phyloP scores from a whole-genome alignment of 495 filamentous ascomycete species.

The Wilcoxina mikolae region DNA sequence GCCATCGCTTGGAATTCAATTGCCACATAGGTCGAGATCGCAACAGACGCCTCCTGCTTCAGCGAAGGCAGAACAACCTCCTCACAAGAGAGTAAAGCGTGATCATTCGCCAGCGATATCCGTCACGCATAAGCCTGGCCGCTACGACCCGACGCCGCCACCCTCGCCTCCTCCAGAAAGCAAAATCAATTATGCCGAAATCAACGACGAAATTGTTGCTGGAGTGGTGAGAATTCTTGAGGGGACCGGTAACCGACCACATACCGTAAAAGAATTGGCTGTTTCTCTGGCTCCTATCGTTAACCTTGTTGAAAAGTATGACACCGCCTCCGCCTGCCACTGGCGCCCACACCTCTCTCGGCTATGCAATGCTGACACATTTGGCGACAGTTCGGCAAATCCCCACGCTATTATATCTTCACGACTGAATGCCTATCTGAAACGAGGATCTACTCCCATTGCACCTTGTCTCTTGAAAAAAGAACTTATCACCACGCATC shows the following conservation, averaged over 20 bases:
- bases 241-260: slow-evolving; percentile 80
- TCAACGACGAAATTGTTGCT: slow-evolving; percentile 89
- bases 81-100: slow-evolving; percentile 75
- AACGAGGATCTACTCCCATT: slow-evolving; percentile 44
- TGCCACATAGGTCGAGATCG: slow-evolving; percentile 58
- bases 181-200: slow-evolving; percentile 73
- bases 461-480: slow-evolving; percentile 81
- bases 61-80: slow-evolving; percentile 42
- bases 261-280: slow-evolving; percentile 87
- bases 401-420: slow-evolving; percentile 90
- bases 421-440: slow-evolving; percentile 72
- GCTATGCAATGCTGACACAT: slow-evolving; percentile 22
- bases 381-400: slow-evolving; percentile 68
- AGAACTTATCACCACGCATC: slow-evolving; percentile 74
- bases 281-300: slow-evolving; percentile 59
- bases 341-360: neutral
- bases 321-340: neutral
- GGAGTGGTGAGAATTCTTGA: slow-evolving; percentile 83
- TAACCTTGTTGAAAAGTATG: slow-evolving; percentile 52
- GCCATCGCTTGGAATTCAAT: slow-evolving; percentile 79
- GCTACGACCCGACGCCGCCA: slow-evolving; percentile 65
- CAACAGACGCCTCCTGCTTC: slow-evolving; percentile 43
- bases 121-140: slow-evolving; percentile 30
- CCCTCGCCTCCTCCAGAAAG: slow-evolving; percentile 58
- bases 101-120: slow-evolving; percentile 37